phyloP scores from a whole-genome alignment of 2,329 filamentous ascomycete genomes.

The Botryotinia convoluta region DNA sequence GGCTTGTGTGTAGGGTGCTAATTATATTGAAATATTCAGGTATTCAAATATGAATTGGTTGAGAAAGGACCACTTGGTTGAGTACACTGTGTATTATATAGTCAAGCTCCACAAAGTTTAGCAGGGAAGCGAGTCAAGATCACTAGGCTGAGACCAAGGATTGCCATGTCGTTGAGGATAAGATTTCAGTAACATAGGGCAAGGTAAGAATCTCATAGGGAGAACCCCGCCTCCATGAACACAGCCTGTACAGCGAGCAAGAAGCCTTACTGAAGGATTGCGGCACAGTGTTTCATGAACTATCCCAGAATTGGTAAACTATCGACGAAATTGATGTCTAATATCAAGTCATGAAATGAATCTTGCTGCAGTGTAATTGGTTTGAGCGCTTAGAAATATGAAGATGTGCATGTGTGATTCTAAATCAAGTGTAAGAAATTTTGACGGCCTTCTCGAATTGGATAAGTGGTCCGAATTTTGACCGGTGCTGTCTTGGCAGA shows the following conservation, averaged over 20 bases:
- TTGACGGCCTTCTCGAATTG: background rate
- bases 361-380: background rate
- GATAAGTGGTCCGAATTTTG: background rate
- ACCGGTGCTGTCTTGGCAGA: background rate
- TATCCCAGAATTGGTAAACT: background rate
- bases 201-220: background rate
- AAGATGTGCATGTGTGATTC: background rate
- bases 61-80: background rate
- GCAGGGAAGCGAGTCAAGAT: slow-evolving; percentile 4
- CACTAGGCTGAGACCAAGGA: background rate
- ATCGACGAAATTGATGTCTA: background rate
- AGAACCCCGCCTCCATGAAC: background rate
- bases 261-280: slow-evolving; percentile 20
- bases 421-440: background rate
- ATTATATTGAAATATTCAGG: background rate
- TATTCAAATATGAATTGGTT: background rate
- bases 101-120: background rate
- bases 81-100: slow-evolving; percentile 15
- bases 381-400: background rate
- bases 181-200: background rate
- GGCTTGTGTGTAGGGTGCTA: slow-evolving; percentile 4
- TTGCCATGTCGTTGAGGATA: background rate
- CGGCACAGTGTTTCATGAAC: slow-evolving; percentile 26
- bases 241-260: slow-evolving; percentile 10
- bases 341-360: background rate